A percentile compares a stretch with the other conserved stretches of the same genome.
Conservation (phyloP, 805 yeast genomes). For the Lachancea sp. region DNA sequence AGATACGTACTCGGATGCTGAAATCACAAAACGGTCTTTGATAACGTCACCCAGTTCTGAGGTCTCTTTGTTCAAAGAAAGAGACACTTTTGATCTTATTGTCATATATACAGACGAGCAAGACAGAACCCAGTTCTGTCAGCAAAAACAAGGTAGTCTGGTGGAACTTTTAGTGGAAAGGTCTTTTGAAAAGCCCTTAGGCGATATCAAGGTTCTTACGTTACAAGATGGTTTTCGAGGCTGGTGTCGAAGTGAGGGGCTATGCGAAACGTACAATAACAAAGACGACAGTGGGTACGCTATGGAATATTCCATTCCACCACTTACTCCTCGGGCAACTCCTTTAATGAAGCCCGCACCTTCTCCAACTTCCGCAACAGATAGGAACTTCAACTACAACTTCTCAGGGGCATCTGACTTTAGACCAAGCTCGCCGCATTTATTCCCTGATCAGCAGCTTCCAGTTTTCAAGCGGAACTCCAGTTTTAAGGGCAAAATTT, state of each 20-base stretch:
- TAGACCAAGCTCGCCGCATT: conserved; percentile 6
- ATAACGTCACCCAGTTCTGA: conserved; percentile 53
- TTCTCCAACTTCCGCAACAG: conserved; percentile 3
- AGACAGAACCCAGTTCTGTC: conserved; percentile 16
- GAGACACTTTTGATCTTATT: conserved; percentile 54
- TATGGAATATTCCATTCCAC: conserved; percentile 4
- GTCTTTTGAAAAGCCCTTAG: conserved; percentile 28
- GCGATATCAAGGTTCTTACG: conserved; percentile 15
- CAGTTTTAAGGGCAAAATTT: conserved; percentile 19
- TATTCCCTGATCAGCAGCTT: conserved; percentile 16
- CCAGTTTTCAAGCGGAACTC: conserved; percentile 17
- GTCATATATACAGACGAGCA: conserved; percentile 43
- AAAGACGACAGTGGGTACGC: conserved; percentile 3
- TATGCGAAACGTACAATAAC: conserved; percentile 4
- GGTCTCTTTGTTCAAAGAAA: conserved; percentile 42
- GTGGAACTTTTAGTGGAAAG: conserved; percentile 22
- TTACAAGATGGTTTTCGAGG: conserved; percentile 23
- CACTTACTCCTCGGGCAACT: not conserved
- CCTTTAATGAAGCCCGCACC: conserved; percentile 10
- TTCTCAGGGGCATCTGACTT: conserved; percentile 10
- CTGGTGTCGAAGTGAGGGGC: conserved; percentile 22
- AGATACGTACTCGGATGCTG: conserved; percentile 48
- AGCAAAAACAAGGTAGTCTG: conserved; percentile 20
- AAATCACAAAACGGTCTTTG: conserved; percentile 56
- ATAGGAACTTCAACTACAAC: conserved; percentile 3